phyloP scores from a whole-genome alignment of 768 basidiomycete genomes.

The Mycena vulgaris region DNA sequence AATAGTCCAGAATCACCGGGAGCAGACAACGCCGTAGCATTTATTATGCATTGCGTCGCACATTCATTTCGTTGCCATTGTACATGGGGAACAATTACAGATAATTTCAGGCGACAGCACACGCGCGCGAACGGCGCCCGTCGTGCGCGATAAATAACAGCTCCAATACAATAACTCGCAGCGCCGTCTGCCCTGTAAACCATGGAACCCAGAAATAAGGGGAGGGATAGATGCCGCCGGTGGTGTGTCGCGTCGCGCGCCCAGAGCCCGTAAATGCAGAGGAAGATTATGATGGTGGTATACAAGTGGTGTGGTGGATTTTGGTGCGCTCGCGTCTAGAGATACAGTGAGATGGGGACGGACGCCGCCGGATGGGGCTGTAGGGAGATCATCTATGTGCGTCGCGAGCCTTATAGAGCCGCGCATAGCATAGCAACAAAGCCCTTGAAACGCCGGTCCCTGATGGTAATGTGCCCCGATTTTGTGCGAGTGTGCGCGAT shows the following conservation, averaged over 20 bases:
- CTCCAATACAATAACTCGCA: slow-evolving; percentile 24
- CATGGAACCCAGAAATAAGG: slow-evolving; percentile 24
- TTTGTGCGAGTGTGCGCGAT: slow-evolving; percentile 28
- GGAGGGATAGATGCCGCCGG: background rate
- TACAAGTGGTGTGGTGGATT: slow-evolving; percentile 33
- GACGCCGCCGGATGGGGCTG: slow-evolving; percentile 30
- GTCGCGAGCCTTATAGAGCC: slow-evolving; percentile 5
- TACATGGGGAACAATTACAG: slow-evolving; percentile 39
- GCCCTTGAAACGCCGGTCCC: slow-evolving; percentile 11
- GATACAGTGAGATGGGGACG: slow-evolving; percentile 33
- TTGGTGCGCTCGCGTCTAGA: slow-evolving; percentile 37
- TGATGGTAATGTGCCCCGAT: slow-evolving; percentile 21
- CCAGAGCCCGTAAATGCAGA: slow-evolving; percentile 29
- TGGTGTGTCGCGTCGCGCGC: slow-evolving; percentile 19
- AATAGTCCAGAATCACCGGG: background rate
- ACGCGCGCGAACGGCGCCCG: background rate
- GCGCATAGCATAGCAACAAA: slow-evolving; percentile 28
- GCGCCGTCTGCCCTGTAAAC: slow-evolving; percentile 20
- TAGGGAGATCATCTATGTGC: background rate
- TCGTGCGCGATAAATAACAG: slow-evolving; percentile 33
- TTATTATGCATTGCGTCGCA: slow-evolving; percentile 22
- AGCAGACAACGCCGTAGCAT: slow-evolving; percentile 1
- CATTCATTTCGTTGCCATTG: slow-evolving; percentile 11
- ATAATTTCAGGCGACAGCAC: slow-evolving; percentile 25
- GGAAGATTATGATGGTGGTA: slow-evolving; percentile 22